Evolutionary conservation across 2,329 filamentous ascomycete species (phyloP).

Genomic region (Paradendryphiella salina): DNA sequence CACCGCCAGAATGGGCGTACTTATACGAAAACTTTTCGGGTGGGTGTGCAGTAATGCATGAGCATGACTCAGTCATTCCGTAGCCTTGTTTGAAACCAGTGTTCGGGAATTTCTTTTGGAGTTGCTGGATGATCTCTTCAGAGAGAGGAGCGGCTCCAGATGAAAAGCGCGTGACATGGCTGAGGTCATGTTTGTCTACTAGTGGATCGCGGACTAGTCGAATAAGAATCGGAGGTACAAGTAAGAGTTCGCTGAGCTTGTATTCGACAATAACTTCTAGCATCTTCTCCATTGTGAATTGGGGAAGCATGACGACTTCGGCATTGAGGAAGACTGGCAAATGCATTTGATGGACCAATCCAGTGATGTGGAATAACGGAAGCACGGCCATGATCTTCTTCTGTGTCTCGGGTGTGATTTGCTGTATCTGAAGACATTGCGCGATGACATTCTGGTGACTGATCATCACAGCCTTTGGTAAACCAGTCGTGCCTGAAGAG

Average conservation of each 20-base stretch:
- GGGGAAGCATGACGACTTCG: conserved; percentile 66
- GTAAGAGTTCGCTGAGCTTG: conserved; percentile 54
- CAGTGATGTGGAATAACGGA: conserved; percentile 44
- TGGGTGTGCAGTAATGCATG: conserved; percentile 65
- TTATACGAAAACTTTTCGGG: conserved; percentile 60
- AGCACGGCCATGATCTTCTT: conserved; percentile 44
- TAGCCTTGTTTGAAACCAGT: conserved; percentile 68
- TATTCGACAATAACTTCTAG: conserved; percentile 53
- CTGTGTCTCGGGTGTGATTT: conserved; percentile 49
- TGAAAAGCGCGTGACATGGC: conserved; percentile 59
- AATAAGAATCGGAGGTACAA: conserved; percentile 64
- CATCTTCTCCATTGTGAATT: conserved; percentile 62
- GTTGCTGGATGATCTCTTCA: conserved; percentile 60
- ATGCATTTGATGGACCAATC: conserved; percentile 56
- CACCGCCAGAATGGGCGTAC: conserved; percentile 61
- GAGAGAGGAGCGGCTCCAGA: conserved; percentile 64
- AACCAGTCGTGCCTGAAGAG: conserved; percentile 44
- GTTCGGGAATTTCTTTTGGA: conserved; percentile 60
- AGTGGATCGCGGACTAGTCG: conserved; percentile 61
- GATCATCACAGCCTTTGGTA: conserved; percentile 46
- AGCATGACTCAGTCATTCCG: conserved; percentile 69
- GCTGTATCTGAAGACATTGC: conserved; percentile 61
- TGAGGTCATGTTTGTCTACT: conserved; percentile 60
- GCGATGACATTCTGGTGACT: conserved; percentile 49
- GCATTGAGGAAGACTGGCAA: conserved; percentile 65